Percentiles rank a stretch among this genome's conserved stretches.
Conservation (phyloP, 345 rosid species). For the Nasturtium officinale region DNA sequence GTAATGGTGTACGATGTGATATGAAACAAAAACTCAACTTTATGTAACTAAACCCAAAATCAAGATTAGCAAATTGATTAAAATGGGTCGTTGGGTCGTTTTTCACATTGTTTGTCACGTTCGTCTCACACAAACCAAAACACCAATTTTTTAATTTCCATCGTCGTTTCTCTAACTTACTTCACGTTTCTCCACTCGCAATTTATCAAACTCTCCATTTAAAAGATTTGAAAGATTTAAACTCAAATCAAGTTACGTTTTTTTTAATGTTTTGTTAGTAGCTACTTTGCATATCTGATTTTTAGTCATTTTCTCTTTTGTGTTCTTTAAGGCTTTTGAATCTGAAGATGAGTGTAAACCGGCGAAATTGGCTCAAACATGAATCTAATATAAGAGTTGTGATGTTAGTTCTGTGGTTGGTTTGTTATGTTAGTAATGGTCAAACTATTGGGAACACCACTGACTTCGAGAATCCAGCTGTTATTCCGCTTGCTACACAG, state of each 20-base stretch:
- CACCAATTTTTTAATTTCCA: conserved; percentile 16
- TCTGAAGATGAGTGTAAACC: conserved; percentile 47
- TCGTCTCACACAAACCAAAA: conserved; percentile 9
- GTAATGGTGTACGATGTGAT: too few species aligned
- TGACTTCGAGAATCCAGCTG: conserved; percentile 54
- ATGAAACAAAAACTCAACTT: neutral
- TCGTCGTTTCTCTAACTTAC: conserved; percentile 26
- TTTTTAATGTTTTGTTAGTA: neutral
- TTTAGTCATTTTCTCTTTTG: neutral
- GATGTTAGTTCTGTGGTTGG: conserved; percentile 48
- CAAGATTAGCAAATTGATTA: conserved; percentile 7
- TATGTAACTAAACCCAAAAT: conserved; percentile 5
- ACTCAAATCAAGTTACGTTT: conserved; percentile 10
- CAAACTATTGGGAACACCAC: conserved; percentile 54
- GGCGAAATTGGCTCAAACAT: conserved; percentile 39
- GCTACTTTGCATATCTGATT: conserved; percentile 10
- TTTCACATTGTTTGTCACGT: conserved; percentile 34
- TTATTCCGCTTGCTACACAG: conserved; percentile 53
- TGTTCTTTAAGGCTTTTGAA: conserved; percentile 3
- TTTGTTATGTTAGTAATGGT: conserved; percentile 44
- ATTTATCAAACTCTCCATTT: conserved; percentile 14
- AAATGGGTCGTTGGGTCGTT: conserved; percentile 25
- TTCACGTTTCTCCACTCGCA: conserved; percentile 31
- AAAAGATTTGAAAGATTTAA: neutral
- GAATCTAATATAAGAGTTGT: conserved; percentile 49